These are phyloP conservation scores for Pleurotus giganteus DNA, from an alignment of 768 basidiomycete species.

Conservation along the genomic window DNA sequence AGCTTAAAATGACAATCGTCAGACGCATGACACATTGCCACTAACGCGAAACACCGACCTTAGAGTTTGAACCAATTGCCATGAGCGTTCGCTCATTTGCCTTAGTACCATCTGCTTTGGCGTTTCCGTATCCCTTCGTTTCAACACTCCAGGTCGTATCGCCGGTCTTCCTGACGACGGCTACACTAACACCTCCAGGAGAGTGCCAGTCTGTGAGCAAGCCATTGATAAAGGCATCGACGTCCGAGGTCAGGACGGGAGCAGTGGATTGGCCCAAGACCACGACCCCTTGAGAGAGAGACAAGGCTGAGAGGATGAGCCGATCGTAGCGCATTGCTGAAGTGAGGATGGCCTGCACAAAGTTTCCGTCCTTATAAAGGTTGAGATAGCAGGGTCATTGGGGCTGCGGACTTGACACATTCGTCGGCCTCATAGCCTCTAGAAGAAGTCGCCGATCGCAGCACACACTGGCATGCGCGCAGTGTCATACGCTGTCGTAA, in stretches of 20 bases:
- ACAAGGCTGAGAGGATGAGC: no score
- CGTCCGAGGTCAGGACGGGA: conserved; percentile 15
- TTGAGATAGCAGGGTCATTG: no score
- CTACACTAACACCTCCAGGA: conserved; percentile 17
- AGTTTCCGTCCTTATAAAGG: no score
- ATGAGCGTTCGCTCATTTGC: conserved; percentile 18
- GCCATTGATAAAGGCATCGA: conserved; percentile 16
- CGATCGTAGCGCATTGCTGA: no score
- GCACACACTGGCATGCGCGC: no score
- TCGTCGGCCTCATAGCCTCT: no score
- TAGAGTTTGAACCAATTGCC: conserved; percentile 22
- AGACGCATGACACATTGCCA: background rate
- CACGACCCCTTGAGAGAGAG: no score
- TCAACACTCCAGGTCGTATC: conserved; percentile 18
- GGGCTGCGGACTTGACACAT: no score
- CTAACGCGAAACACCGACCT: conserved; percentile 7
- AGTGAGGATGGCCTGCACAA: no score
- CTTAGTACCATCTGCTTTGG: conserved; percentile 16
- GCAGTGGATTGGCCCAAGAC: no score
- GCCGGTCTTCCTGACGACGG: conserved; percentile 16
- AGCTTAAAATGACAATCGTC: conserved; percentile 13
- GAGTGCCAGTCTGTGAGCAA: conserved; percentile 18
- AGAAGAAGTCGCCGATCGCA: no score
- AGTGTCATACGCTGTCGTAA: no score
- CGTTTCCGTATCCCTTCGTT: conserved; percentile 19